Evolutionary conservation across 192 early-diverging fungal genomes (phyloP).

Genomic region (Coemansia reversa): DNA sequence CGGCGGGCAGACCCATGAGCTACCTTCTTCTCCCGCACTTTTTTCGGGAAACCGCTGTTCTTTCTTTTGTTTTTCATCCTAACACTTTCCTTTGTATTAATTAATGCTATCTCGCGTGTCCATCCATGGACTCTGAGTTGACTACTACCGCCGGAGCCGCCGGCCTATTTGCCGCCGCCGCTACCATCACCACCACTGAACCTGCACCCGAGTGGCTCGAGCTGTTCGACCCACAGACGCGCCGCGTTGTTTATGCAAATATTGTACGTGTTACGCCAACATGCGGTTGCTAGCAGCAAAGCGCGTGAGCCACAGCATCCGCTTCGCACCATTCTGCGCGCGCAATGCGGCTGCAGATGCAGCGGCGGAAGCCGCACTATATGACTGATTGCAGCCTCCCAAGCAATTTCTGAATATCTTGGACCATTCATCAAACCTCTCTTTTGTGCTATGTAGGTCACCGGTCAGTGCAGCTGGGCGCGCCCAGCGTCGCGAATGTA

Average conservation of each 20-base stretch:
- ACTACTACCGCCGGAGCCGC: background rate
- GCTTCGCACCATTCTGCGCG: background rate
- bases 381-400: background rate
- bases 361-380: background rate
- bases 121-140: slow-evolving; percentile 14
- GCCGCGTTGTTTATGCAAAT: slow-evolving; percentile 66
- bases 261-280: slow-evolving; percentile 46
- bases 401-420: slow-evolving; percentile 3
- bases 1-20: background rate
- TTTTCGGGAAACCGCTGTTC: background rate
- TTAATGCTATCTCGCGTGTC: slow-evolving; percentile 9
- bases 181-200: slow-evolving; percentile 16
- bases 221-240: slow-evolving; percentile 67
- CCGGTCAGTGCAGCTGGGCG: slow-evolving; percentile 75
- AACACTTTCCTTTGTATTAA: slow-evolving; percentile 11
- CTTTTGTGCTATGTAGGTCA: slow-evolving; percentile 50
- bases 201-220: slow-evolving; percentile 62
- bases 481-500: slow-evolving; percentile 46
- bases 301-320: background rate
- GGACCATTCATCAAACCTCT: background rate
- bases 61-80: background rate
- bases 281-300: background rate
- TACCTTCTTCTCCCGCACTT: slow-evolving; percentile 2
- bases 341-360: background rate
- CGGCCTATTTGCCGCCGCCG: slow-evolving; percentile 11